Conservation (phyloP, 768 basidiomycete species). For the Wakefieldia striispora region DNA sequence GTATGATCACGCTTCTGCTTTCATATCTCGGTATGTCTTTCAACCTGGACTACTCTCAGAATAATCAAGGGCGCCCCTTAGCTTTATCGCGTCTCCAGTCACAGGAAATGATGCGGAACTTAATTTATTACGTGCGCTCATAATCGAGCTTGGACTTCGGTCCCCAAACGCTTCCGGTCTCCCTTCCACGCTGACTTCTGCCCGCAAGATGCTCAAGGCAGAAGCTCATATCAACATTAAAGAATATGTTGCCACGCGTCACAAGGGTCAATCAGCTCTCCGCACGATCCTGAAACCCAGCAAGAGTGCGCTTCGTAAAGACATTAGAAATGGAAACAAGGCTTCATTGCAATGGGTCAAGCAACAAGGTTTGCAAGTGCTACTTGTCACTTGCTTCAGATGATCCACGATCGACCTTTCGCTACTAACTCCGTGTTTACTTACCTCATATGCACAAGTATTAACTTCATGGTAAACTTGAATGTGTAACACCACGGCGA, state of each 20-base stretch:
- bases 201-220: constrained; percentile 64
- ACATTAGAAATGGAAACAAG: constrained; percentile 49
- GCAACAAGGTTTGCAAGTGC: constrained; percentile 57
- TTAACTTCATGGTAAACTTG: background rate
- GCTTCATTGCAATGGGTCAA: constrained; percentile 60
- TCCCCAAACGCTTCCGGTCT: constrained; percentile 43
- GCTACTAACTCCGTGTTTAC: no score
- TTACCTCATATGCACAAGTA: background rate
- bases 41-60: background rate
- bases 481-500: background rate
- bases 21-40: constrained; percentile 25
- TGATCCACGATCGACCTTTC: constrained; percentile 17
- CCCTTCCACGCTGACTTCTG: constrained; percentile 61
- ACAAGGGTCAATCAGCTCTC: constrained; percentile 60
- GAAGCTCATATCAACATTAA: constrained; percentile 68
- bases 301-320: constrained; percentile 58
- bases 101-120: constrained; percentile 36
- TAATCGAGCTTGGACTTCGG: constrained; percentile 70
- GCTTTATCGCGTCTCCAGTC: constrained; percentile 23
- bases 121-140: constrained; percentile 66
- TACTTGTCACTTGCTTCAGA: constrained; percentile 52
- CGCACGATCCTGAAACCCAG: constrained; percentile 61
- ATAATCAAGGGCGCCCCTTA: constrained; percentile 3
- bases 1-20: constrained; percentile 26
- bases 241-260: constrained; percentile 68